These are phyloP conservation scores for Fusarium cicatricum DNA, from an alignment of 2,329 filamentous ascomycete genomes.

Conservation along the genomic window DNA sequence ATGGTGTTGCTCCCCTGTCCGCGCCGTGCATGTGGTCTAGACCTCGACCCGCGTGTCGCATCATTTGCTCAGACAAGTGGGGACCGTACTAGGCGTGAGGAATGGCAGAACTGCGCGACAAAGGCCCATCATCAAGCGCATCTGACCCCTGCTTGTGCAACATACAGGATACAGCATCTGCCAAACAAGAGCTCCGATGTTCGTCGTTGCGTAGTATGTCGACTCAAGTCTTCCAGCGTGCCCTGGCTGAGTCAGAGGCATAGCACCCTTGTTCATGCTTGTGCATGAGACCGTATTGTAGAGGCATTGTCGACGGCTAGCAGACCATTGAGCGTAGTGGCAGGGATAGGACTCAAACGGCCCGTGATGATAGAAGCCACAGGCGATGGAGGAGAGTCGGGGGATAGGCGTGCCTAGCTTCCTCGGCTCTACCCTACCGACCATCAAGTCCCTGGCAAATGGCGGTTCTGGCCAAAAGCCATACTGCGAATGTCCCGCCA, in stretches of 20 bases:
- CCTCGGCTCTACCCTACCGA: slow-evolving; percentile 39
- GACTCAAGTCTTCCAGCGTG: too few species aligned
- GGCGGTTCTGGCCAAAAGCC: slow-evolving; percentile 19
- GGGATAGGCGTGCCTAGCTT: slow-evolving; percentile 40
- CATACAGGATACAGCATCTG: slow-evolving; percentile 1
- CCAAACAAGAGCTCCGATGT: slow-evolving; percentile 8
- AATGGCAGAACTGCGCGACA: slow-evolving; percentile 24
- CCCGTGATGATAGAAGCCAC: slow-evolving; percentile 19
- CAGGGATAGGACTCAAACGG: not conserved
- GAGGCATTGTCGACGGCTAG: not conserved
- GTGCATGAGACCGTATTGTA: not conserved
- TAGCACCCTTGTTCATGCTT: too few species aligned
- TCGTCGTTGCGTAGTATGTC: not conserved
- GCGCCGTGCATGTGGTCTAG: slow-evolving; percentile 23
- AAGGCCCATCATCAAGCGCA: slow-evolving; percentile 26
- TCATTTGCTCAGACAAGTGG: slow-evolving; percentile 39
- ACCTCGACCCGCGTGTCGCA: slow-evolving; percentile 40
- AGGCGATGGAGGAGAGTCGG: slow-evolving; percentile 12
- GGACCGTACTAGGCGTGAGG: slow-evolving; percentile 14
- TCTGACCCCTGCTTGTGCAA: slow-evolving; percentile 25
- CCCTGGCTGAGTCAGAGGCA: too few species aligned
- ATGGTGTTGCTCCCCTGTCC: slow-evolving; percentile 38
- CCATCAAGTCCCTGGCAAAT: slow-evolving; percentile 34
- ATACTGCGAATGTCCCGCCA: slow-evolving; percentile 38
- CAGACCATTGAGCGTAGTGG: not conserved